Evolutionary conservation across 202 grass and related monocot genomes (phyloP).

Genomic region (Panicum virgatum): DNA sequence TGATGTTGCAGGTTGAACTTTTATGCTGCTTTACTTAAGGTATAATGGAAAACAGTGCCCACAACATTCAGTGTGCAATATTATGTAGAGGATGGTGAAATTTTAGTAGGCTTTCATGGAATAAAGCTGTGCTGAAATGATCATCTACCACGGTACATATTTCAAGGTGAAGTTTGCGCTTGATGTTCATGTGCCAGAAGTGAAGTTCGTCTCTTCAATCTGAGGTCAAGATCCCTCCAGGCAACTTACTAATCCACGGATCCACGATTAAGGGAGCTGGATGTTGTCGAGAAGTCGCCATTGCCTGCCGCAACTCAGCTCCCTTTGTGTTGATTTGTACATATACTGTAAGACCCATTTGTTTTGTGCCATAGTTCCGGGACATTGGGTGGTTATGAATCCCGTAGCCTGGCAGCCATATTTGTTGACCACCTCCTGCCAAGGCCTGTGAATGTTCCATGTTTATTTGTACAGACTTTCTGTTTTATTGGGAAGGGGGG

Average conservation of each 20-base stretch:
- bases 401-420: slow-evolving; percentile 62
- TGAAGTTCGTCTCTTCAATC: slow-evolving; percentile 51
- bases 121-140: slow-evolving; percentile 48
- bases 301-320: slow-evolving; percentile 52
- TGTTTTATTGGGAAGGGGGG: too few species aligned
- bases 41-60: slow-evolving; percentile 42
- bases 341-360: slow-evolving; percentile 84
- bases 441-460: slow-evolving; percentile 64
- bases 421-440: slow-evolving; percentile 71
- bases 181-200: slow-evolving; percentile 33
- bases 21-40: slow-evolving; percentile 49
- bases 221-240: slow-evolving; percentile 51
- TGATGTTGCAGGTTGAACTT: slow-evolving; percentile 60
- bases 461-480: slow-evolving; percentile 91
- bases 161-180: slow-evolving; percentile 52
- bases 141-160: slow-evolving; percentile 53
- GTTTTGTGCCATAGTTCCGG: slow-evolving; percentile 70
- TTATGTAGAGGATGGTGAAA: slow-evolving; percentile 54
- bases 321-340: slow-evolving; percentile 66
- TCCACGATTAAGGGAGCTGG: slow-evolving; percentile 47
- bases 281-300: slow-evolving; percentile 62
- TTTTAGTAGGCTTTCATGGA: slow-evolving; percentile 51
- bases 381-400: slow-evolving; percentile 58
- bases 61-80: slow-evolving; percentile 49
- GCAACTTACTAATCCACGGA: slow-evolving; percentile 57